A percentile compares a stretch with the other conserved stretches of the same genome.
These are phyloP conservation scores for Brassica carinata DNA, from an alignment of 345 rosid genomes.

Conservation along the genomic window DNA sequence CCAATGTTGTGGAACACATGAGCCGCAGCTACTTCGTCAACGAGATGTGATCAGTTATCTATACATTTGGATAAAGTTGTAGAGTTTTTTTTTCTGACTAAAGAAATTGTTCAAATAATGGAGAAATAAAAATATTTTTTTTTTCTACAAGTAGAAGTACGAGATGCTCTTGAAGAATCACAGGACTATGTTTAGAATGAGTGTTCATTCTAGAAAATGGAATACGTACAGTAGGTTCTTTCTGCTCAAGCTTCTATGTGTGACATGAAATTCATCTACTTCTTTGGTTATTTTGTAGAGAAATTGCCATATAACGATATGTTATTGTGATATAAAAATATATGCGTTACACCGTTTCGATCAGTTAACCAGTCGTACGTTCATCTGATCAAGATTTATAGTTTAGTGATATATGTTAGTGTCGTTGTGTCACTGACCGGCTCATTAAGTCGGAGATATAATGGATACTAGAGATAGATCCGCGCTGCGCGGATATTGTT, in stretches of 20 bases:
- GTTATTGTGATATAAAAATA: neutral
- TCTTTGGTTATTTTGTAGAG: neutral
- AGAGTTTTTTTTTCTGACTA: neutral
- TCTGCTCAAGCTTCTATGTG: neutral
- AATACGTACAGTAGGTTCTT: neutral
- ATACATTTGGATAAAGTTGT: neutral
- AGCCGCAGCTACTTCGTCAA: neutral
- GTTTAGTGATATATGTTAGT: neutral
- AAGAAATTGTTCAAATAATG: neutral
- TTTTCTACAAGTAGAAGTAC: neutral
- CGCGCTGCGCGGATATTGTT: too few relatives aligned
- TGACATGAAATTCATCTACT: neutral
- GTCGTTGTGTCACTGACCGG: neutral
- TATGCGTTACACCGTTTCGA: neutral
- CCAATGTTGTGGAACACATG: conserved; percentile 5
- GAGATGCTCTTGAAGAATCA: conserved; percentile 6
- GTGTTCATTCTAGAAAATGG: neutral
- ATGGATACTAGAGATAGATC: too few relatives aligned
- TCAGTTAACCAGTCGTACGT: neutral
- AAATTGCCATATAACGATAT: neutral
- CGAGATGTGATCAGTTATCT: neutral
- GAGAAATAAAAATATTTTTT: neutral
- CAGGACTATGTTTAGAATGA: neutral
- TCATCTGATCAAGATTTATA: neutral
- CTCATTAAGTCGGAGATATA: neutral